Percentiles rank a stretch among this genome's conserved stretches.
These are phyloP conservation scores for Boletus tomentosulus DNA, from an alignment of 768 basidiomycete species.

Conservation along the genomic window DNA sequence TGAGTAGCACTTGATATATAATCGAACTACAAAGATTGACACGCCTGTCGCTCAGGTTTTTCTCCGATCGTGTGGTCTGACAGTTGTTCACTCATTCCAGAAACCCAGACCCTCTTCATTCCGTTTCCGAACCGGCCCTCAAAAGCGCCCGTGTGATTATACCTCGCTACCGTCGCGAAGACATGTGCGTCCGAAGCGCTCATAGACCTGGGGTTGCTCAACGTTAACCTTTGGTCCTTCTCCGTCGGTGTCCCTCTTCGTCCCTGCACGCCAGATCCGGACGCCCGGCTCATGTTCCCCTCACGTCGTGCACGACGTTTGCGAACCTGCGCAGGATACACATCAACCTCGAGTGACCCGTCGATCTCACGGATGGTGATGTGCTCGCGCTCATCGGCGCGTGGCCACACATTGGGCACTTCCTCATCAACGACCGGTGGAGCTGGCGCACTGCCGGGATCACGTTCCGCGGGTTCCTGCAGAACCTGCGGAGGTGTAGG, in stretches of 20 bases:
- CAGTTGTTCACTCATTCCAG: neutral
- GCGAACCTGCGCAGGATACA: neutral
- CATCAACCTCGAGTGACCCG: slow-evolving; percentile 1
- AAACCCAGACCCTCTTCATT: neutral
- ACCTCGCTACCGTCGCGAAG: neutral
- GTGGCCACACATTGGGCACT: slow-evolving; percentile 4
- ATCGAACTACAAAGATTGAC: too few relatives aligned
- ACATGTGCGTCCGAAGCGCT: neutral
- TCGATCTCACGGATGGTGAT: slow-evolving; percentile 3
- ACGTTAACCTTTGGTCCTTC: neutral
- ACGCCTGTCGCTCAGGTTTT: too few relatives aligned
- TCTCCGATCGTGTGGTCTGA: too few relatives aligned
- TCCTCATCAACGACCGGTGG: slow-evolving; percentile 10
- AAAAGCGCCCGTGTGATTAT: neutral
- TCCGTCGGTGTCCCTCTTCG: neutral
- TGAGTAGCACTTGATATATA: too few relatives aligned
- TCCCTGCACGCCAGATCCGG: neutral
- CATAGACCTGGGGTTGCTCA: slow-evolving; percentile 1
- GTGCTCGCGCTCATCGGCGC: slow-evolving; percentile 6
- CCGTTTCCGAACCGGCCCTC: neutral
- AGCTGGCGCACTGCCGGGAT: slow-evolving; percentile 6
- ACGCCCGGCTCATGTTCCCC: neutral
- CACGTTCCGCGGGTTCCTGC: slow-evolving; percentile 3
- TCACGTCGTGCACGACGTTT: neutral
- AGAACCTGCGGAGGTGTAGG: neutral